Base-by-base conservation (phyloP, 163 green algal species). In the Scenedesmus sp. region DNA sequence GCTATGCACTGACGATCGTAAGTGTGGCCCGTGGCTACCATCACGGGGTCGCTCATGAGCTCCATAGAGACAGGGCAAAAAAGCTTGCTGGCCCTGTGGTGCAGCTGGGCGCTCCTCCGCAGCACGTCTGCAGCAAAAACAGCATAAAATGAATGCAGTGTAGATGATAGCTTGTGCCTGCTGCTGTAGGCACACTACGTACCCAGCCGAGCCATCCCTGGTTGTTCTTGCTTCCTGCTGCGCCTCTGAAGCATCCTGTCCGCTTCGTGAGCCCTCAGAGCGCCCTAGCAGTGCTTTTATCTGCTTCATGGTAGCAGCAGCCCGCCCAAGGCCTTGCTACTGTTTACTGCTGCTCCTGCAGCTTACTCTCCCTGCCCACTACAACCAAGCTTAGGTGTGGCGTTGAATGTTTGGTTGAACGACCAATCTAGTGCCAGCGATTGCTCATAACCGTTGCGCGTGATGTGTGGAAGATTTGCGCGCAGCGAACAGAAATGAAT, bases 1-100 rank as follows among this genome's bases (percentile, higher is more conserved):
- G 98, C 95, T 73, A 99, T 99, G 94, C 95, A 98, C 2, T 93
- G 85, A 24, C 96, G 93, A 93, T 99, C 98, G 88, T 99, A 99
- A 3, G 97, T 99, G 91, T 99, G 97, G 0, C 98, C 98, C 4
- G 98, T 99, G 13, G 96, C 96, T 15, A 99, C 94, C 93, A 99
- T 98, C 15, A 99, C 97, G 6, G 97, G 97, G 84, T 98, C 95
- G 43, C 93, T 91, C 98, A 99, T 99, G 20, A 99, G 92, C 91
- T 99, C 98, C 96, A 99, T 98, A 6, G 93, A 97, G 30, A 99
- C 97, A 56, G 98, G 98, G 94, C 98, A 99, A 72, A 97, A 90
- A 99, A 99, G 80, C 91, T 95, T 26, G 85, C 91, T 2, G 96
- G 95, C 0, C 93, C 61, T 94, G 90, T 26, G 88, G 88, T 30